Evolutionary conservation across 2,329 filamentous ascomycete species (phyloP), one percentile per base, ranked within the genome.

Genomic region (Trichoderma endophyticum): DNA sequence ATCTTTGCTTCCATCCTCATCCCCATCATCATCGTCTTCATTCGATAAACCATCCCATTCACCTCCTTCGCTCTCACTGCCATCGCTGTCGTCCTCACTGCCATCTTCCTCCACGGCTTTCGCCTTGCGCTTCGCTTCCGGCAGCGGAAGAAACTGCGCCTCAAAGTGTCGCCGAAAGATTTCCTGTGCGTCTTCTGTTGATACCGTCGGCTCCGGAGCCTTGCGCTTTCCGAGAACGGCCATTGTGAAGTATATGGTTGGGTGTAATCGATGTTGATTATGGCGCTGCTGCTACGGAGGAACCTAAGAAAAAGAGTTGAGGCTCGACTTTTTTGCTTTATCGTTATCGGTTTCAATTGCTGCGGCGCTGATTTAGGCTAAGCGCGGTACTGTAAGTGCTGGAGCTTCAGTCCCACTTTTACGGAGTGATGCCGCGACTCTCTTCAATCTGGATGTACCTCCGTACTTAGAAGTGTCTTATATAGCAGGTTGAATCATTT

Each of bases 121-220:
- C 72, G 68, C 68, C 66, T 75, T 75, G 75, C 73, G 56, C 74
- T 74, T 74, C 57, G 54, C 70, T 78, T 81, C 80, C 54, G 85
- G 85, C 51, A 97, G 81, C 9, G 95, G 94, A 79, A 90, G 89
- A 83, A 98, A 98, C 79, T 92, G 91, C 32, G 93, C 89, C 82
- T 98, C 96, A 79, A 98, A 98, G 79, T 95, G 92, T 76, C 89
- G 89, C 72, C 91, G 90, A 78, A 99, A 93, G 72, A 95, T 87
- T 71, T 91, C 93, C 76, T 93, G 90, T 14, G 92, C 86, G 72
- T 90, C 87, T 74, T 88, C 84, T 54, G 83, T 80, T 1, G 79
- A 82, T 28, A 80, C 69, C 2, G 77, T 72, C 4, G 78, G 76
- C 39, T 76, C 77, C 14, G 78, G 71, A 30, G 81, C 78, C 75